Conservation (phyloP, 73 alveolate species). For the Paramecium caudatum region DNA sequence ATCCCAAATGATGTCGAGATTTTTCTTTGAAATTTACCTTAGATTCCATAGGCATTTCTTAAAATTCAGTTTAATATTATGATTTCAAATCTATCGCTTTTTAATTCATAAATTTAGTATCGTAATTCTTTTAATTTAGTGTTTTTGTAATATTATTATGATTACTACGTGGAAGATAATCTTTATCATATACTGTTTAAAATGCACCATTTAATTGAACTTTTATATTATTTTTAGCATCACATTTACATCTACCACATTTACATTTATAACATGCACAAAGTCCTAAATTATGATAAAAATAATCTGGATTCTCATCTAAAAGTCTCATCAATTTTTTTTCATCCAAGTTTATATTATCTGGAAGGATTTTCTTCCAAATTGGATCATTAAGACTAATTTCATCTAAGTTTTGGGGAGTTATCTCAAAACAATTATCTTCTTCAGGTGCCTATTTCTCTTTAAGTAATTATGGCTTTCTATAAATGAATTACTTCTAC, state of each 20-base stretch:
- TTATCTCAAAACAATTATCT: conserved; percentile 11
- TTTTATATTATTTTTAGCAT: background rate
- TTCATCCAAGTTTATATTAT: background rate
- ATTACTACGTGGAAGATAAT: background rate
- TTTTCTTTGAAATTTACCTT: background rate
- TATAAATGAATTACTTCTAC: background rate
- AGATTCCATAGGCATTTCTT: background rate
- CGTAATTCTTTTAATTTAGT: conserved; percentile 19
- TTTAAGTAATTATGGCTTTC: background rate
- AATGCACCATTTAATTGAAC: background rate
- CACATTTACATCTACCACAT: conserved; percentile 50
- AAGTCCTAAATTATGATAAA: conserved; percentile 4
- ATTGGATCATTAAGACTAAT: conserved; percentile 32
- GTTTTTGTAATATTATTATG: background rate
- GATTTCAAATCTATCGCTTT: conserved; percentile 25
- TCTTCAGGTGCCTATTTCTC: background rate
- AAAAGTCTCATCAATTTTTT: background rate
- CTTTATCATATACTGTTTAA: conserved; percentile 22
- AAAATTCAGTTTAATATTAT: background rate
- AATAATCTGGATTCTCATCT: conserved; percentile 46
- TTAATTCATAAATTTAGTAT: conserved; percentile 23
- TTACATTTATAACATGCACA: conserved; percentile 29
- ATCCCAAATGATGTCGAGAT: background rate
- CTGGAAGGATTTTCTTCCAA: conserved; percentile 3
- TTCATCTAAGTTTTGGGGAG: background rate